Base-by-base conservation (phyloP, 2,329 filamentous ascomycete genomes). In the Zymoseptoria crescenta region DNA sequence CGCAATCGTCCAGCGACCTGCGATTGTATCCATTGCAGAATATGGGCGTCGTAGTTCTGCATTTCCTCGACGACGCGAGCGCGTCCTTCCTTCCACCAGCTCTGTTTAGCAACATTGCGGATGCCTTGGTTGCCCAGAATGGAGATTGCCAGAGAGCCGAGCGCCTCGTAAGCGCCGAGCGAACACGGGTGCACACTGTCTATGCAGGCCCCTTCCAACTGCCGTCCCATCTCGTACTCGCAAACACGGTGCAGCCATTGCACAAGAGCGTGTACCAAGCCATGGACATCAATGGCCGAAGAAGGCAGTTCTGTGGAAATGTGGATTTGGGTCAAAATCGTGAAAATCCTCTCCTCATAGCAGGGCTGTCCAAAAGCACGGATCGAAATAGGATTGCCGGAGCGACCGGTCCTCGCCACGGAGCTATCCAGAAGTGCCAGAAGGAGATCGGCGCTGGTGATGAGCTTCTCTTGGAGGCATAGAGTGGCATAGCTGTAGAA, bases 1-100 rank as follows among this genome's bases (percentile, higher is more conserved):
- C 68, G 67, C 55, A 74, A 57, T n/a, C 66, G 65, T 9, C 68
- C 67, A 10, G 66, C 61, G 7, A 68, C 57, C 45, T 67, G 69
- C 2, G 72, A 71, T 24, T 71, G 67, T 45, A 69, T 68, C 65
- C 67, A 70, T 49, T 71, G 70, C 19, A 70, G 60, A n/a, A 74
- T 65, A 20, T 72, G 63, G 19, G 62, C 61, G 57, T 72, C 69
- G 58, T 69, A 74, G 45, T 68, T 68, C 53, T 66, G 57, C 61
- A 73, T 68, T 50, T 69, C 67, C 13, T 60, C 58, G 2, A 69
- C 67, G 3, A 74, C 60, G 19, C 58, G 59, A 3, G 65, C 52
- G 29, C 68, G 57, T 10, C 62, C 58, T 54, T 59, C 49, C 56
- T 65, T 66, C 70, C 70, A 72, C 67, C 70, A 72, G 7, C 60